Evolutionary conservation across 2,329 filamentous ascomycete species (phyloP).

Genomic region (Aspergillus pseudoglaucus): DNA sequence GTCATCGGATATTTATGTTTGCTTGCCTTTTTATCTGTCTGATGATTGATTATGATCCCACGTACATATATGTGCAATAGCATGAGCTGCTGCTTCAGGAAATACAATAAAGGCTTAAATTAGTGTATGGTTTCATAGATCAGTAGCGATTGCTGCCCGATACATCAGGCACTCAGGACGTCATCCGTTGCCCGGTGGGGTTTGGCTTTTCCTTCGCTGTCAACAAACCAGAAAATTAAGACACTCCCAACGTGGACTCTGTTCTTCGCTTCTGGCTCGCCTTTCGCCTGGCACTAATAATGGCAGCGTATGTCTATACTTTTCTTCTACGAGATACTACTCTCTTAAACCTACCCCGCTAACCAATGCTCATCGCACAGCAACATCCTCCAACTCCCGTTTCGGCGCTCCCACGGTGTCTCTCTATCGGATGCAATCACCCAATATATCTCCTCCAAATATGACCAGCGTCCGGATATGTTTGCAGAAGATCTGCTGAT

Average conservation of each 20-base stretch:
- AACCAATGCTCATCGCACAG: conserved; percentile 17
- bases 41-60: conserved; percentile 8
- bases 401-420: conserved; percentile 75
- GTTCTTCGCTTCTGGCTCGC: conserved; percentile 7
- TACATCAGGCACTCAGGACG: conserved; percentile 17
- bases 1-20: neutral
- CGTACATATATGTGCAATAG: conserved; percentile 15
- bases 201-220: conserved; percentile 17
- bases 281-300: conserved; percentile 13
- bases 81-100: neutral
- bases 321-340: neutral
- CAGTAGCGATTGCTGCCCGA: neutral
- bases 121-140: neutral
- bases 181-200: conserved; percentile 30
- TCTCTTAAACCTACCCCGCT: neutral
- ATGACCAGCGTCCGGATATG: conserved; percentile 98
- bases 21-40: conserved; percentile 4
- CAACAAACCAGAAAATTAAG: conserved; percentile 19
- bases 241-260: conserved; percentile 3
- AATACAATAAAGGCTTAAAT: neutral
- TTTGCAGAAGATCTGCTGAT: conserved; percentile 82
- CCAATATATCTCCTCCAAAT: conserved; percentile 94
- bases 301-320: conserved; percentile 30
- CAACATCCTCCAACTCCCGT: conserved; percentile 66
- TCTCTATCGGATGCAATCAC: conserved; percentile 77